Evolutionary conservation across 108 stramenopile species (phyloP).

Genomic region (Aureococcus anophagefferens): DNA sequence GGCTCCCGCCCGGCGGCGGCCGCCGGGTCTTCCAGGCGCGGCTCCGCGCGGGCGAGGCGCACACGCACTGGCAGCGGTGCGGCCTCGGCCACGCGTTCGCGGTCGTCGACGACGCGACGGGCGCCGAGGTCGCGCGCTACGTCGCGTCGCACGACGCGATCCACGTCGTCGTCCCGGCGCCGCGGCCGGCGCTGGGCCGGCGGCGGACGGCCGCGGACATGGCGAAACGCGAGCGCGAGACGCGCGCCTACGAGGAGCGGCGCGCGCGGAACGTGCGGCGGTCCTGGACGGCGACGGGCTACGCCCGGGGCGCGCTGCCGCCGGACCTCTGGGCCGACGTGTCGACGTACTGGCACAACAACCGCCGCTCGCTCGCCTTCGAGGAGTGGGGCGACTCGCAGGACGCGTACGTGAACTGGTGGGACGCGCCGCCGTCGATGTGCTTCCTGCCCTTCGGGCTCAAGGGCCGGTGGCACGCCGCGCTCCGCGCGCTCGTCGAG

Average conservation of each 20-base stretch:
- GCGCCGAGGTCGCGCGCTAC: not conserved
- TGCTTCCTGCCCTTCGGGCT: slow-evolving; percentile 59
- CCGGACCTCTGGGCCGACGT: slow-evolving; percentile 36
- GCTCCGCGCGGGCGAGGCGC: not conserved
- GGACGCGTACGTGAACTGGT: slow-evolving; percentile 77
- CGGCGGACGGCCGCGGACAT: not conserved
- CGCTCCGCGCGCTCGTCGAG: slow-evolving; percentile 56
- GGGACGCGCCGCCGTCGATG: slow-evolving; percentile 64
- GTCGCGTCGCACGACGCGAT: not conserved
- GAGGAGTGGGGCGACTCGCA: slow-evolving; percentile 64
- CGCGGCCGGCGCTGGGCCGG: not conserved
- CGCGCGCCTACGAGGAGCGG: not conserved
- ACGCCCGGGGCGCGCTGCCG: not conserved
- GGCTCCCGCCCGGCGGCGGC: not conserved
- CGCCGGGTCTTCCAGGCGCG: not conserved
- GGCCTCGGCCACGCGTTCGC: not conserved
- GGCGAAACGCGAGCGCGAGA: not conserved
- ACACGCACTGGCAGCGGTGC: not conserved
- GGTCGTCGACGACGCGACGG: not conserved
- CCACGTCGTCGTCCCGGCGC: not conserved
- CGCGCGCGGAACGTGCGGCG: not conserved
- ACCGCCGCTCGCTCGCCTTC: slow-evolving; percentile 33
- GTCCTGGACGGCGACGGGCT: not conserved
- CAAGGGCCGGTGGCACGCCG: slow-evolving; percentile 55
- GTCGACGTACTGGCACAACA: slow-evolving; percentile 71